Conservation (phyloP, 148 eudicot genomes). For the Camellia sinensis region DNA sequence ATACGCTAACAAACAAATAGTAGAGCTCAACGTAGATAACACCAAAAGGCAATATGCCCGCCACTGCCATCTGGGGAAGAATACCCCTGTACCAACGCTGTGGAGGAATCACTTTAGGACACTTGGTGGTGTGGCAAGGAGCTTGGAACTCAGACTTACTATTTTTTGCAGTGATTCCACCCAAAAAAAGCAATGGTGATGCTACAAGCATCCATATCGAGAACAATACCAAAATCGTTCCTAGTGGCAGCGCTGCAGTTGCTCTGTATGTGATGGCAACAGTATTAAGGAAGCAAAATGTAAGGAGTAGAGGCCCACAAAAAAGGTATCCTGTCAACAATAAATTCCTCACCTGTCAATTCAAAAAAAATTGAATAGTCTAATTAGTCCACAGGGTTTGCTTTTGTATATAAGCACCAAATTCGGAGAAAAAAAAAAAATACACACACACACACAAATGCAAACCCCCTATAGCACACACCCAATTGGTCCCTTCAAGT, state of each 20-base stretch:
- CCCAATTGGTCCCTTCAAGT: slow-evolving; percentile 34
- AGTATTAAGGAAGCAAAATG: slow-evolving; percentile 16
- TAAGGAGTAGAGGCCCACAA: slow-evolving; percentile 16
- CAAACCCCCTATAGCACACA: not conserved
- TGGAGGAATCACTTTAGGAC: no score
- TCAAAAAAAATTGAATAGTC: not conserved
- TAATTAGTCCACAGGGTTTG: not conserved
- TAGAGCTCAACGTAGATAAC: no score
- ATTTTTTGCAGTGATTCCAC: no score
- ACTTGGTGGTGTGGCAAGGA: not conserved
- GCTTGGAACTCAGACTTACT: not conserved
- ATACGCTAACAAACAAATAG: slow-evolving; percentile 10
- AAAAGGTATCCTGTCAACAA: slow-evolving; percentile 17
- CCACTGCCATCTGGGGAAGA: no score
- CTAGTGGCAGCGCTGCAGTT: slow-evolving; percentile 11
- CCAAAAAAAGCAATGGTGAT: not conserved
- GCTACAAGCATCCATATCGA: slow-evolving; percentile 3
- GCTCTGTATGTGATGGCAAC: slow-evolving; percentile 11
- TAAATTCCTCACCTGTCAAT: slow-evolving; percentile 15
- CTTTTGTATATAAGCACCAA: not conserved
- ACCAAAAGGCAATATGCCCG: not conserved
- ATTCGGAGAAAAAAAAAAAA: not conserved
- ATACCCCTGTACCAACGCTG: no score
- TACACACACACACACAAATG: not conserved
- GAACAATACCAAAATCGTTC: slow-evolving; percentile 9